Base-by-base conservation (phyloP, 768 basidiomycete species). In the Ephemerocybe angulata region DNA sequence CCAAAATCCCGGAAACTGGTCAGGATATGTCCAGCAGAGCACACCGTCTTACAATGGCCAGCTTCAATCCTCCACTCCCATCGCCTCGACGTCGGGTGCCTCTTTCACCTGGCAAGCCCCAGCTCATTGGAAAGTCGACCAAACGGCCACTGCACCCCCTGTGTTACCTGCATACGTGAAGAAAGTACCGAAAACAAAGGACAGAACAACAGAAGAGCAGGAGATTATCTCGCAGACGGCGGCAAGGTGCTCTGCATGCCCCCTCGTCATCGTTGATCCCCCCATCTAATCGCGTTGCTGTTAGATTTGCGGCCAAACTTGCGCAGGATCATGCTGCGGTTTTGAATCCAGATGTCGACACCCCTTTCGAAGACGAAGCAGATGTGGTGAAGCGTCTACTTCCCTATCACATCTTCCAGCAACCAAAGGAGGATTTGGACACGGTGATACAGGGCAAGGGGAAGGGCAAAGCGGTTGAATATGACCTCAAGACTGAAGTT, bases 331-430 rank as follows among this genome's bases (percentile, higher is more conserved):
- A 90, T 52, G 71, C 74, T 37, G 70, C 76, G 15, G 81, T 80
- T 15, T 61, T 83, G 48, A 76, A 82, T 50, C 88, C 88, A 35
- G 86, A 91, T 60, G 75, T 80, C 33, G 87, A 90, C 48, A 76
- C 82, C 1, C 85, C 89, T 1, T 93, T 93, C 60, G 57, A 62
- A 13, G 83, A 88, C 61, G 68, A 74, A 8, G 63, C 70, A 4
- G 90, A 93, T 63, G 85, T 76, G 2, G 75, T 90, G 22, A 77
- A 81, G n/a, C 79, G 89, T 48, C 74, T 93, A 21, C 72, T 92
- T 21, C 89, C 90, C 0, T 92, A 89, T 62, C 90, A 93, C 63
- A 69, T 92, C 48, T 90, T 86, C 59, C 87, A 87, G 58, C 86
- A 89, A 56, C 89, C 89, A 0, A 70, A 69, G 54, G 84, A 86